Evolutionary conservation across 1,139 yeast genomes (phyloP).

Genomic region (Hyphopichia khmerensis): DNA sequence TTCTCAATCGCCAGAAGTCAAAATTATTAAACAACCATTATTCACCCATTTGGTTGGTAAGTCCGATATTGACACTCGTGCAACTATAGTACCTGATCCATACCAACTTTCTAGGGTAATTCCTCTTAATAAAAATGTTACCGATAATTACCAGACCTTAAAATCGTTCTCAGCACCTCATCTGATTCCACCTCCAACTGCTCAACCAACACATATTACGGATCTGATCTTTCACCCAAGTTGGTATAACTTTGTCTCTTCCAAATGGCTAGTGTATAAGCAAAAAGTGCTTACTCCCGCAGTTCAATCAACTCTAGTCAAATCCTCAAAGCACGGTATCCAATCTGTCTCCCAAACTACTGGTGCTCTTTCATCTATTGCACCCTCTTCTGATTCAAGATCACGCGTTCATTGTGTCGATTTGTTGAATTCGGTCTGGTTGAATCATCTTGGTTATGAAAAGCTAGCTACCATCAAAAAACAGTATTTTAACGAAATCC

Average conservation of each 20-base stretch:
- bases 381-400: conserved; percentile 73
- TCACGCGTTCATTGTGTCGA: conserved; percentile 64
- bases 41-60: conserved; percentile 66
- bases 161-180: conserved; percentile 52
- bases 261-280: conserved; percentile 74
- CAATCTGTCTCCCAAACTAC: conserved; percentile 12
- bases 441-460: conserved; percentile 65
- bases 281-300: conserved; percentile 27
- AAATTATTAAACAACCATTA: conserved; percentile 52
- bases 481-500: conserved; percentile 14
- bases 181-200: conserved; percentile 55
- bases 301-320: conserved; percentile 20
- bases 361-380: conserved; percentile 67
- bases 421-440: conserved; percentile 73
- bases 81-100: conserved; percentile 58
- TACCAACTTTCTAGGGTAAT: conserved; percentile 58
- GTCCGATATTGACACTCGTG: conserved; percentile 67
- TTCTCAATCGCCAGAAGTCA: conserved; percentile 23
- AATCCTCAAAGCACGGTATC: conserved; percentile 6
- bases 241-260: conserved; percentile 78
- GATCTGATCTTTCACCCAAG: conserved; percentile 80
- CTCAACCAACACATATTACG: conserved; percentile 66
- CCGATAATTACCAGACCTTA: conserved; percentile 35
- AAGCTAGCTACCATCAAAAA: conserved; percentile 42
- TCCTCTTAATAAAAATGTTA: conserved; percentile 41